Conservation (phyloP, 2,329 filamentous ascomycete genomes). For the Teratosphaeria viscida region DNA sequence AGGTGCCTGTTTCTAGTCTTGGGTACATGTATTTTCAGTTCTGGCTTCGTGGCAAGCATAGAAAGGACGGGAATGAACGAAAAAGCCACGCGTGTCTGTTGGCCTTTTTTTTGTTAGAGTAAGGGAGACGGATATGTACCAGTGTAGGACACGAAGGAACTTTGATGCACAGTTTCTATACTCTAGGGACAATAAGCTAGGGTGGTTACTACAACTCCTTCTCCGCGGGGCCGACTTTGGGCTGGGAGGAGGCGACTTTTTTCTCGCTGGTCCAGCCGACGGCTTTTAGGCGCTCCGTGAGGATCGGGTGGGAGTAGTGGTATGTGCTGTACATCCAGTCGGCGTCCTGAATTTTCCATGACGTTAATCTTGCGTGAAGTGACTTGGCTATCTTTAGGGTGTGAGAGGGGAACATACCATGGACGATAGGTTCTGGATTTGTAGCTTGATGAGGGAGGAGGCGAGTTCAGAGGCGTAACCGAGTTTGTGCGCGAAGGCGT, state of each 20-base stretch:
- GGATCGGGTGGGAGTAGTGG: constrained; percentile 94
- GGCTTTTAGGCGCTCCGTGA: constrained; percentile 85
- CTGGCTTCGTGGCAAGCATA: too few species aligned
- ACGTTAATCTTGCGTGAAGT: background rate
- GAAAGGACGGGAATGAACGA: too few species aligned
- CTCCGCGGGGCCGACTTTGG: background rate
- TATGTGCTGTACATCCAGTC: constrained; percentile 98
- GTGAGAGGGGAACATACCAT: constrained; percentile 45
- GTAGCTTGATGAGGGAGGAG: constrained; percentile 84
- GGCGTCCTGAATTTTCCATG: constrained; percentile 48
- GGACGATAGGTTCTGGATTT: constrained; percentile 93
- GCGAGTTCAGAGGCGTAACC: constrained; percentile 79
- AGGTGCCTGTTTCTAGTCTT: too few species aligned
- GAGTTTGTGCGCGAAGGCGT: constrained; percentile 74
- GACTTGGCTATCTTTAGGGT: too few species aligned
- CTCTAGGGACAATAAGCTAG: too few species aligned
- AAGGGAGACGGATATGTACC: too few species aligned
- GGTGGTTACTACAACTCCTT: background rate
- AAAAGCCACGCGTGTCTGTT: too few species aligned
- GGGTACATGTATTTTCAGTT: too few species aligned
- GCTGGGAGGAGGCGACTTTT: constrained; percentile 31
- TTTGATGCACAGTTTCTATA: too few species aligned
- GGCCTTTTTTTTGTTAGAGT: too few species aligned
- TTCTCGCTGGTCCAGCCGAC: constrained; percentile 71
- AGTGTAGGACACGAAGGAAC: too few species aligned